Base-by-base conservation (phyloP, 345 rosid genomes). In the Erysimum cheiranthoides region DNA sequence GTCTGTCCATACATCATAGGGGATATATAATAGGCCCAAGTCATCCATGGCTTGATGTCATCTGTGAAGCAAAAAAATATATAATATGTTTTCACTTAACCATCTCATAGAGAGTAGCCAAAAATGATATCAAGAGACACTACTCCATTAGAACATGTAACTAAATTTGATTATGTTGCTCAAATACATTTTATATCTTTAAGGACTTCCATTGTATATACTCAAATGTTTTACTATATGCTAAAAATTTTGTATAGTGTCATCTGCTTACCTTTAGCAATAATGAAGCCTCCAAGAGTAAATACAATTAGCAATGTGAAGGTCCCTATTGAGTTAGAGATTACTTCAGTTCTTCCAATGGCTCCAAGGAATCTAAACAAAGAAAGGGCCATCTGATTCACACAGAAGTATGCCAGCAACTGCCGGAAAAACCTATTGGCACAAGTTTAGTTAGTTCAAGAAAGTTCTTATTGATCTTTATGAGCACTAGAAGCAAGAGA, bases 1-100 rank as follows among this genome's bases (percentile, higher is more conserved):
- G 89, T 90, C 65, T 93, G 97, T 66, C 95, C 98, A 65, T 93
- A 93, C 98, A 93, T 93, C 97, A 91, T 89, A 12, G 97, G 98
- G 30, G 97, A 93, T 42, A 52, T 27, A 56, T 85, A 93, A 73
- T 88, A 93, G 17, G 94, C 96, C 98, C 98, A 93, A 40, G 83
- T 80, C 98, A 93, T 75, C 85, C 86, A 88, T 30, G 90, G 77
- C 3, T 66, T 70, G 66, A 91, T 83, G 71, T 91, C 96, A 81
- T 89, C 98, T 93, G 79, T 61, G 63, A 46, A 32, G 17, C 34
- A 27, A 72, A 8, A 8, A 61, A 61, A 58, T 16, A n/a, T 11
- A 32, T 38, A 43, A 40, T 9, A 51, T 58, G 60, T 13, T 75
- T 72, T 61, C 63, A 53, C 28, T 65, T 45, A 31, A 60, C 38